Evolutionary conservation across 768 basidiomycete genomes (phyloP).

Genomic region (Trametes cingulata): DNA sequence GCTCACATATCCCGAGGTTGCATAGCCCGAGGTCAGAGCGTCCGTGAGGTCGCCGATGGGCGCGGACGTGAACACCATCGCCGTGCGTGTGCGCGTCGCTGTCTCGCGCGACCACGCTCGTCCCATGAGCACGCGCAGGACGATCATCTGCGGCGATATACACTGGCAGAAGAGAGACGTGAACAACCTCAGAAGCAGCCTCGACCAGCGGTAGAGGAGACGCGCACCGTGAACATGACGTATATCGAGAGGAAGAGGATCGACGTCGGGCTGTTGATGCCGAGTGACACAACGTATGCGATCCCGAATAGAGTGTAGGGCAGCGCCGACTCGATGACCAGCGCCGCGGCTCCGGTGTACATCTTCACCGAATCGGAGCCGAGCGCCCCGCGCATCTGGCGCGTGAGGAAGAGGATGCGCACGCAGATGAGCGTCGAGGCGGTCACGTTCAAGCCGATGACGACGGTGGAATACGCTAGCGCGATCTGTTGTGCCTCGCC

Average conservation of each 20-base stretch:
- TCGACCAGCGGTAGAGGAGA: too few relatives aligned
- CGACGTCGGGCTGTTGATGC: slow-evolving; percentile 31
- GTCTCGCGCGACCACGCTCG: slow-evolving; percentile 8
- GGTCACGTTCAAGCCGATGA: slow-evolving; percentile 18
- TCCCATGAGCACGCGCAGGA: slow-evolving; percentile 18
- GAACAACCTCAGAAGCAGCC: neutral
- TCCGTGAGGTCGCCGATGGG: neutral
- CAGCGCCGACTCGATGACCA: slow-evolving; percentile 40
- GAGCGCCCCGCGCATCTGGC: neutral
- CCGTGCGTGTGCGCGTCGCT: neutral
- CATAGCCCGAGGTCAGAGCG: neutral
- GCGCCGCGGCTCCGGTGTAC: slow-evolving; percentile 35
- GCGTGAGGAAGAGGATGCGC: slow-evolving; percentile 12
- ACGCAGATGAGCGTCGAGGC: slow-evolving; percentile 14
- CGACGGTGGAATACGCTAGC: slow-evolving; percentile 16
- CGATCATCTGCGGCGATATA: slow-evolving; percentile 23
- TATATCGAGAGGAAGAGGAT: slow-evolving; percentile 41
- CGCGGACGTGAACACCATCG: neutral
- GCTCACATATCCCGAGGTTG: neutral
- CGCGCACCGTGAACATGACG: slow-evolving; percentile 40
- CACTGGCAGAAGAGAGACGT: neutral
- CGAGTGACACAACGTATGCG: slow-evolving; percentile 39
- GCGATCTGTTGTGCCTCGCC: slow-evolving; percentile 13
- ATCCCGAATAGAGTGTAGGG: slow-evolving; percentile 39
- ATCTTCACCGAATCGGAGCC: neutral